These are phyloP conservation scores for Chrysosphaeria jannelii DNA, from an alignment of 2,329 filamentous ascomycete genomes.

Conservation along the genomic window DNA sequence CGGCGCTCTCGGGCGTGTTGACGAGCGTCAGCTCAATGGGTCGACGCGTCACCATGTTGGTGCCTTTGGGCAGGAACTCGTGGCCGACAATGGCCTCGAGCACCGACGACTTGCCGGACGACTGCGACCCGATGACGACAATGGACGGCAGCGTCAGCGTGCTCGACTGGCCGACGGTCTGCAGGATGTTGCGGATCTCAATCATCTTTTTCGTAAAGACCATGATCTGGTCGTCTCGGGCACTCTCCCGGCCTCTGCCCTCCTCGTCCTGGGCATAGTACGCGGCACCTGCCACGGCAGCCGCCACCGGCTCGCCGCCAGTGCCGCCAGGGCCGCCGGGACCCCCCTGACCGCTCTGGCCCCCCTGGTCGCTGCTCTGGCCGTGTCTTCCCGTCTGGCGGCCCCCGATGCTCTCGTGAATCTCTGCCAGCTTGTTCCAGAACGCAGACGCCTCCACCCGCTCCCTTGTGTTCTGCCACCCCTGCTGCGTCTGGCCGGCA, in stretches of 20 bases:
- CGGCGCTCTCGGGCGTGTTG: constrained; percentile 64
- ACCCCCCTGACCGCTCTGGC: constrained; percentile 15
- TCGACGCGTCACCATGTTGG: constrained; percentile 89
- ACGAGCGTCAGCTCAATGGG: constrained; percentile 90
- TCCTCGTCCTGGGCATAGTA: constrained; percentile 34
- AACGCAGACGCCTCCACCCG: constrained; percentile 41
- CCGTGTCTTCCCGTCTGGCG: no score
- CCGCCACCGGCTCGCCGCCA: constrained; percentile 23
- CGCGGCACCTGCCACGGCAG: constrained; percentile 34
- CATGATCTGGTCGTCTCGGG: constrained; percentile 97
- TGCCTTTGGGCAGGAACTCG: constrained; percentile 91
- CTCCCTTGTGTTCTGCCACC: constrained; percentile 63
- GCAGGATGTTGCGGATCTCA: constrained; percentile 76
- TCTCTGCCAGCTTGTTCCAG: constrained; percentile 41
- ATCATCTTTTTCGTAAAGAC: constrained; percentile 98
- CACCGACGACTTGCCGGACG: constrained; percentile 92
- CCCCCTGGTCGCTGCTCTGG: constrained; percentile 9
- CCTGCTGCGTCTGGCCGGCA: constrained; percentile 47
- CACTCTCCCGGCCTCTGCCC: constrained; percentile 27
- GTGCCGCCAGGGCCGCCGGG: constrained; percentile 14
- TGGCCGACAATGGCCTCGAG: constrained; percentile 91
- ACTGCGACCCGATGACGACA: constrained; percentile 96
- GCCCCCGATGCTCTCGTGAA: constrained; percentile 28
- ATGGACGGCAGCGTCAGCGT: constrained; percentile 77
- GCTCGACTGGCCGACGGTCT: constrained; percentile 74